Base-by-base conservation (phyloP, 208 protist species). In the Leptomonas pyrrhocoris region DNA sequence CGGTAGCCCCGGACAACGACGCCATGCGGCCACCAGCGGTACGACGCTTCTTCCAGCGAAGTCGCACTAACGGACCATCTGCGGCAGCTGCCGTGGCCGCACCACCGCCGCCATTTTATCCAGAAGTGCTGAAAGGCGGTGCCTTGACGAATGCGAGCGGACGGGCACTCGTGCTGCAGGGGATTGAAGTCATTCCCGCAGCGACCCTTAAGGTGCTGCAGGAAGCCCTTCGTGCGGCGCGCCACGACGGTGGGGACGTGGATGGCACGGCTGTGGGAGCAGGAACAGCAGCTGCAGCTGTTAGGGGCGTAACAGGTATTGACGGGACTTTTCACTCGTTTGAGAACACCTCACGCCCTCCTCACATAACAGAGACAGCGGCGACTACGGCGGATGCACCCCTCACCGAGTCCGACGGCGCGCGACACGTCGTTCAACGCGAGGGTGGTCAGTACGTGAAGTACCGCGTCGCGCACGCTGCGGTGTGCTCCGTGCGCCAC, bases 371-470 rank as follows among this genome's bases (percentile, higher is more conserved):
- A n/a, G 43, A 48, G 43, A n/a, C 43, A 48, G 43, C 43, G 16
- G 43, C 43, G 16, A 9, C 40, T 13, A 19, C 0, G 13, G 16
- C 19, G 4, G 19, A 23, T 31, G 13, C 28, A 21, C 21, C 34
- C 19, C 8, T 25, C n/a, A n/a, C 12, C 54, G 16, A 18, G 56
- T 43, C 67, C 53, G 34, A 64, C 64, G 4, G 18, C 72, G 55
- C 54, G 12, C 73, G 77, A 48, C 71, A 82, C 46, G 64, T 84
- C 18, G 73, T 95, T 18, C 74, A 81, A 43, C 87, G 90, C 31
- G 80, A 90, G 59, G 88, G 90, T 0, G 90, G 85, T 2, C 82
- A 90, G 56, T 9, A 55, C 4, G 77, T 85, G 59, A 61, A 54
- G 13, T 95, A 86, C 57, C 40, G 45, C 64, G 65, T 74, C 40